A percentile compares a stretch with the other conserved stretches of the same genome.
These are phyloP conservation scores for Sugiyamaella novakii DNA, from an alignment of 1,139 yeast species.

Conservation along the genomic window DNA sequence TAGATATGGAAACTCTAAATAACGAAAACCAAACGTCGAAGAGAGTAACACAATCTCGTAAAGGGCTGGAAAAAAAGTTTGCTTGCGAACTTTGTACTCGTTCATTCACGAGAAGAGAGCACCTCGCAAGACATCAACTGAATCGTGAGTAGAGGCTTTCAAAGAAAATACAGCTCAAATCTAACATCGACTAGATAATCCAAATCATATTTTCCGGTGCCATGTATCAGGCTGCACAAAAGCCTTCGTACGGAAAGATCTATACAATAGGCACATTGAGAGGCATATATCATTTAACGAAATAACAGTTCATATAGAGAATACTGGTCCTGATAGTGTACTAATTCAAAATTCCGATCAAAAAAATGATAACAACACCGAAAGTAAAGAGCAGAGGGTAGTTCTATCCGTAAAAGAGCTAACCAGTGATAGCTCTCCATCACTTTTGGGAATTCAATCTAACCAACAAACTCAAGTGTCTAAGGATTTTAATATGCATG, in stretches of 20 bases:
- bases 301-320: constrained; percentile 1
- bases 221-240: constrained; percentile 50
- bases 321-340: constrained; percentile 2
- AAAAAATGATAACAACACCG: no score
- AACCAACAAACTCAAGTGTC: not conserved
- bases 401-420: no score
- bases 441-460: no score
- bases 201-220: constrained; percentile 49
- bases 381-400: not conserved
- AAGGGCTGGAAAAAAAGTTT: constrained; percentile 40
- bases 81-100: constrained; percentile 44
- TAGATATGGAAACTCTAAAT: not conserved
- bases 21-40: no score
- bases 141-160: constrained; percentile 32
- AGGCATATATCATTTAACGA: constrained; percentile 11
- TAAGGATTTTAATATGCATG: no score
- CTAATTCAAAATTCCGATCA: not conserved
- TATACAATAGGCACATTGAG: constrained; percentile 49
- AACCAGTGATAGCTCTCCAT: no score
- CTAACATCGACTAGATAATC: constrained; percentile 7
- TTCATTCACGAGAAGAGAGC: constrained; percentile 54
- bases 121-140: constrained; percentile 44
- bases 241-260: constrained; percentile 62
- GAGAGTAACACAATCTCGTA: constrained; percentile 19
- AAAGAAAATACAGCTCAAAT: not conserved